phyloP scores from a whole-genome alignment of 2,329 filamentous ascomycete genomes.

The Exophiala lecanii-corni region DNA sequence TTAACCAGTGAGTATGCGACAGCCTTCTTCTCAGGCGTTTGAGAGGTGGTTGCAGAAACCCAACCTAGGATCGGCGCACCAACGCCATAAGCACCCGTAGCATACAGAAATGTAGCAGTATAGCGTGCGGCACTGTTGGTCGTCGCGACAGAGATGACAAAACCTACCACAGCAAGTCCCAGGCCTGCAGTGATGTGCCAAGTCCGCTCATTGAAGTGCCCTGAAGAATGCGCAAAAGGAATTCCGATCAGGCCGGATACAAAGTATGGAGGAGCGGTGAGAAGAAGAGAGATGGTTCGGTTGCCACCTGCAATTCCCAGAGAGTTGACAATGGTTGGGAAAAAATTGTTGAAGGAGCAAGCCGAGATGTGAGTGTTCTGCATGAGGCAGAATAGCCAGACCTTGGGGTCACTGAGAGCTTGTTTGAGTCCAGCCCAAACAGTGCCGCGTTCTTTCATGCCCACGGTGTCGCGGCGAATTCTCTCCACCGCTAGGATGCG shows the following conservation, averaged over 20 bases:
- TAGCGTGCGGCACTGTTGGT: slow-evolving; percentile 34
- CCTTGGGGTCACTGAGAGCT: slow-evolving; percentile 35
- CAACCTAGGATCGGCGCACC: slow-evolving; percentile 42
- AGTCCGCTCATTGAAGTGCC: slow-evolving; percentile 50
- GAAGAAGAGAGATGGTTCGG: slow-evolving; percentile 22
- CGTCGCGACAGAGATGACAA: slow-evolving; percentile 38
- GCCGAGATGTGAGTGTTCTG: slow-evolving; percentile 37
- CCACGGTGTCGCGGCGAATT: slow-evolving; percentile 38
- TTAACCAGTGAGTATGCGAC: slow-evolving; percentile 40
- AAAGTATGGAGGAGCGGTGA: slow-evolving; percentile 22
- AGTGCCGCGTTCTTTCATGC: slow-evolving; percentile 20
- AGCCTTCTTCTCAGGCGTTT: slow-evolving; percentile 40
- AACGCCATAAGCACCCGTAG: slow-evolving; percentile 30
- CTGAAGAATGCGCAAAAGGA: not conserved
- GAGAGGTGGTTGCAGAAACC: slow-evolving; percentile 55
- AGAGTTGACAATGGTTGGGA: slow-evolving; percentile 27
- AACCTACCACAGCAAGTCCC: slow-evolving; percentile 50
- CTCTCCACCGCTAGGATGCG: slow-evolving; percentile 41
- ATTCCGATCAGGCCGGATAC: slow-evolving; percentile 25
- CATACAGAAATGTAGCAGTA: slow-evolving; percentile 30
- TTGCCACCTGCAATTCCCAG: slow-evolving; percentile 37
- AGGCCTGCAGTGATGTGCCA: slow-evolving; percentile 62
- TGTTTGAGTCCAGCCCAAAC: slow-evolving; percentile 40
- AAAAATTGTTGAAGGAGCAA: slow-evolving; percentile 46
- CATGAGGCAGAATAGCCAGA: slow-evolving; percentile 15